A percentile compares a stretch with the other conserved stretches of the same genome.
phyloP scores from a whole-genome alignment of 176 grass and related monocot genomes.

The Microstegium vimineum region DNA sequence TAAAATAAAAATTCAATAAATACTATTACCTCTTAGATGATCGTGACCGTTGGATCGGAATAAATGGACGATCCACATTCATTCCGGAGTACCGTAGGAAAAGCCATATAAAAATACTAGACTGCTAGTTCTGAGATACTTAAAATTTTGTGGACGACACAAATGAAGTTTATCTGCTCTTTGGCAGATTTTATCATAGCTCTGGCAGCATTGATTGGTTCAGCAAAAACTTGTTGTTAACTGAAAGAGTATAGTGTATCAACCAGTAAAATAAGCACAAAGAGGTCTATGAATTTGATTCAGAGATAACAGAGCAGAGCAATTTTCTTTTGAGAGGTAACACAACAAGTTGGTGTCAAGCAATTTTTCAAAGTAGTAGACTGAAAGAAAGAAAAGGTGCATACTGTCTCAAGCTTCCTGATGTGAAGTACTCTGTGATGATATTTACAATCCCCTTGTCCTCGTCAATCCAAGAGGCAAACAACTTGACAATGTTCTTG shows the following conservation, averaged over 20 bases:
- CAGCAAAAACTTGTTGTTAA: neutral
- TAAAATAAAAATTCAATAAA: no score
- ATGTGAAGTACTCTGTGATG: constrained; percentile 56
- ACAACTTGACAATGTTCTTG: constrained; percentile 45
- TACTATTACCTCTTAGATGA: no score
- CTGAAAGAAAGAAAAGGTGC: neutral
- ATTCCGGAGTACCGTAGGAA: no score
- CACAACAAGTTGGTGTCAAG: neutral
- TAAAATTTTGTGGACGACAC: neutral
- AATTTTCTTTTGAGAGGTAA: no score
- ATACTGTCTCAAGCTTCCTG: constrained; percentile 56
- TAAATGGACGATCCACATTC: no score
- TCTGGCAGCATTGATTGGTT: neutral
- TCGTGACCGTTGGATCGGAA: no score
- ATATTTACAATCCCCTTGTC: constrained; percentile 41
- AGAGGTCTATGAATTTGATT: neutral
- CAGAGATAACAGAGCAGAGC: no score
- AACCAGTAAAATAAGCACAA: neutral
- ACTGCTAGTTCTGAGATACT: no score
- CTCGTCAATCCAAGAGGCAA: constrained; percentile 49
- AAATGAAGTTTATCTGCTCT: neutral
- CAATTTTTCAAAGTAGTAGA: neutral
- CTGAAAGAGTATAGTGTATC: neutral
- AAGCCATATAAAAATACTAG: no score
- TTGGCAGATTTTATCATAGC: neutral